These are phyloP conservation scores for Alternaria longipes DNA, from an alignment of 2,329 filamentous ascomycete species.

Conservation along the genomic window DNA sequence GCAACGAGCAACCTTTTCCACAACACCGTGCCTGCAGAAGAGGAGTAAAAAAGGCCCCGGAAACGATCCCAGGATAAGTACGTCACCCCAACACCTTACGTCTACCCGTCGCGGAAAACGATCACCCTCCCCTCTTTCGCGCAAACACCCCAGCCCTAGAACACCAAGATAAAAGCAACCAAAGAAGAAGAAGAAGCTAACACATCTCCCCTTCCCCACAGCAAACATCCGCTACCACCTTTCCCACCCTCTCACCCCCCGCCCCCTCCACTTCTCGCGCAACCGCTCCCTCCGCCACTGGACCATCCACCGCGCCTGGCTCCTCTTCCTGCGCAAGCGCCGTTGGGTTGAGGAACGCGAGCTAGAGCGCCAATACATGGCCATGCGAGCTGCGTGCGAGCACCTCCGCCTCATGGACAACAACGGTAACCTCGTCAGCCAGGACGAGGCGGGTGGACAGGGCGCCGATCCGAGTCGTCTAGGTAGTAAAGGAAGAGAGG, in stretches of 20 bases:
- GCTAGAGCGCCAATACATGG: slow-evolving; percentile 80
- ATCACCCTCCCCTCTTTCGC: no score
- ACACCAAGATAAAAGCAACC: neutral
- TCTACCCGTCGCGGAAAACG: no score
- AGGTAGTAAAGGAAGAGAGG: slow-evolving; percentile 56
- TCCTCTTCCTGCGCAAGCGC: slow-evolving; percentile 77
- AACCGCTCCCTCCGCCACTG: slow-evolving; percentile 91
- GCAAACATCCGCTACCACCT: slow-evolving; percentile 73
- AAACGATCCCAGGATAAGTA: slow-evolving; percentile 47
- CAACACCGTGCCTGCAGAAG: slow-evolving; percentile 41
- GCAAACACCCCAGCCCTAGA: no score
- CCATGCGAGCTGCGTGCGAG: slow-evolving; percentile 87
- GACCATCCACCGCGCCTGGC: slow-evolving; percentile 98
- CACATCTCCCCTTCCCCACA: neutral
- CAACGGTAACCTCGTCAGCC: slow-evolving; percentile 53
- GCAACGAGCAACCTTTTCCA: slow-evolving; percentile 37
- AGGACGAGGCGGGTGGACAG: slow-evolving; percentile 64
- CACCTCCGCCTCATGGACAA: slow-evolving; percentile 69
- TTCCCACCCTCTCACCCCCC: slow-evolving; percentile 72
- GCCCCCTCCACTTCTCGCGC: slow-evolving; percentile 87
- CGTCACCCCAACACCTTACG: slow-evolving; percentile 8
- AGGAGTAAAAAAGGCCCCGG: slow-evolving; percentile 32
- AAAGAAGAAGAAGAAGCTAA: no score
- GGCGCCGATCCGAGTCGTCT: slow-evolving; percentile 51
- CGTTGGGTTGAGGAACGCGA: slow-evolving; percentile 72